phyloP scores from a whole-genome alignment of 1,284 basidiomycete genomes.

The Phaffia rhodozyma region DNA sequence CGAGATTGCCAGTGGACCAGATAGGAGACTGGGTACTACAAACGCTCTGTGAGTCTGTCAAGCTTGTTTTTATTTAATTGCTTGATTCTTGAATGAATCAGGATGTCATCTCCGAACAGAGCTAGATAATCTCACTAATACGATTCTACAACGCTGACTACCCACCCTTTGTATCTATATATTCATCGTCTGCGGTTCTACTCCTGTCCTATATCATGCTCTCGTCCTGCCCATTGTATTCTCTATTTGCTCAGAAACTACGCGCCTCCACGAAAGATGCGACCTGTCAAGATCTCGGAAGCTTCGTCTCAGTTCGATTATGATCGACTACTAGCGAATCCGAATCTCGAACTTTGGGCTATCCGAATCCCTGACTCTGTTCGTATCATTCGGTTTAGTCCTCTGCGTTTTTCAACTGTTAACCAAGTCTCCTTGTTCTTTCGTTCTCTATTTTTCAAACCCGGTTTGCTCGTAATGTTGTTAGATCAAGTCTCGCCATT shows the following conservation, averaged over 20 bases:
- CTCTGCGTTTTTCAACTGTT: neutral
- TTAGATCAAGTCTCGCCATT: constrained; percentile 1
- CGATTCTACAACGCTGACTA: neutral
- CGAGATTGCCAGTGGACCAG: neutral
- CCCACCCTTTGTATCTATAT: too few relatives aligned
- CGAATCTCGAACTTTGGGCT: constrained; percentile 11
- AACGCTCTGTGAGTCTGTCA: too few relatives aligned
- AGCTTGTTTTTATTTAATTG: neutral
- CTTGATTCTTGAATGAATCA: neutral
- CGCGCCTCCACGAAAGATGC: constrained; percentile 4
- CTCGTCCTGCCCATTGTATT: neutral
- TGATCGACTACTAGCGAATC: constrained; percentile 4
- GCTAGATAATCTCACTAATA: neutral
- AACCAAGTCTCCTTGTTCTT: neutral
- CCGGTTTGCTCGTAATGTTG: neutral
- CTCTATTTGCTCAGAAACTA: neutral
- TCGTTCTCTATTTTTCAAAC: neutral
- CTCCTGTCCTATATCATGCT: neutral
- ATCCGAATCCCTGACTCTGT: constrained; percentile 10
- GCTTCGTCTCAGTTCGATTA: constrained; percentile 11
- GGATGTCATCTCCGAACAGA: neutral
- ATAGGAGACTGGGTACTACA: neutral
- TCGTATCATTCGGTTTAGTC: neutral
- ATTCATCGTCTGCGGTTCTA: too few relatives aligned
- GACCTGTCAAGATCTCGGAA: constrained; percentile 3